Evolutionary conservation across 1,139 yeast genomes (phyloP).

Genomic region (Magnusiomyces magnusii): DNA sequence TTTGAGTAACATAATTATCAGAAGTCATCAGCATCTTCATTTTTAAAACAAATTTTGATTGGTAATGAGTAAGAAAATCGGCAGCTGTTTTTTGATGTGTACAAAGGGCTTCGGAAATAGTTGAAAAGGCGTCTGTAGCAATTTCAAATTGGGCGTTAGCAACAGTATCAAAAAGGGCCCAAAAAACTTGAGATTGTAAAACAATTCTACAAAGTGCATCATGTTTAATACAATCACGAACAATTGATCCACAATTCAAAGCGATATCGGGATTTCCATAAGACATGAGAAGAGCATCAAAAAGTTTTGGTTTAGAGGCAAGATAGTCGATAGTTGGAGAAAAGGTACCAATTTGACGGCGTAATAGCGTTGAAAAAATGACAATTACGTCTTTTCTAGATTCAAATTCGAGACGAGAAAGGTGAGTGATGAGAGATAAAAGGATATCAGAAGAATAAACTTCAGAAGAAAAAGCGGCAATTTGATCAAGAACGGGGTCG

Average conservation of each 20-base stretch:
- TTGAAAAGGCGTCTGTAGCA: constrained; percentile 47
- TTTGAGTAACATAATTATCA: constrained; percentile 79
- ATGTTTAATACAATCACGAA: constrained; percentile 78
- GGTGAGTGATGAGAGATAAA: constrained; percentile 48
- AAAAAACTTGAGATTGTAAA: constrained; percentile 50
- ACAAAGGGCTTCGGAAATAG: constrained; percentile 55
- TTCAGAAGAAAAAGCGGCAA: constrained; percentile 61
- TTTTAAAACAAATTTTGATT: constrained; percentile 44
- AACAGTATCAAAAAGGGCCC: constrained; percentile 80
- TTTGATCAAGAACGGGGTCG: constrained; percentile 64
- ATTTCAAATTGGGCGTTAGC: constrained; percentile 17
- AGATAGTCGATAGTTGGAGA: constrained; percentile 86
- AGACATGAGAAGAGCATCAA: constrained; percentile 55
- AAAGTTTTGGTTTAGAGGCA: constrained; percentile 55
- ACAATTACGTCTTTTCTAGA: constrained; percentile 76
- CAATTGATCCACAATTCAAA: constrained; percentile 65
- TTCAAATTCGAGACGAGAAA: constrained; percentile 72
- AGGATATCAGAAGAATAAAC: constrained; percentile 67
- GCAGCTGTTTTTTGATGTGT: constrained; percentile 51
- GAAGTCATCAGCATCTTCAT: constrained; percentile 67
- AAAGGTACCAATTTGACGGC: constrained; percentile 62
- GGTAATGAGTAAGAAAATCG: constrained; percentile 49
- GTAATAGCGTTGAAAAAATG: constrained; percentile 65
- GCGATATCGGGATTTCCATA: constrained; percentile 70
- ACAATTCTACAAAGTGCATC: constrained; percentile 61